phyloP scores from a whole-genome alignment of 768 basidiomycete genomes.

The Kwoniella bestiolae region DNA sequence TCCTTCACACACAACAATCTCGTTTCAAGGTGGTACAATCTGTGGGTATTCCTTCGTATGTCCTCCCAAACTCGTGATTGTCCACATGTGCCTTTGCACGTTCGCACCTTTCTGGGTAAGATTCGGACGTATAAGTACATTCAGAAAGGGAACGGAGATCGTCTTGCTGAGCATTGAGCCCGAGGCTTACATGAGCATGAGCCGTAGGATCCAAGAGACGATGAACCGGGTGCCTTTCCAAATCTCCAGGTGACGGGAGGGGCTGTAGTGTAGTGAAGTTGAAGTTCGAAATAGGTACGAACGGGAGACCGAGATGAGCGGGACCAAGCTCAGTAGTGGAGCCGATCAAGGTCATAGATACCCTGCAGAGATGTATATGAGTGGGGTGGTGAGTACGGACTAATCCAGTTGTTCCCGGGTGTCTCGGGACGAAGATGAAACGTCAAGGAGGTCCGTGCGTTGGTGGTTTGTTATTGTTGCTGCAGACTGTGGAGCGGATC shows the following conservation, averaged over 20 bases:
- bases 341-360: neutral
- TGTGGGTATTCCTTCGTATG: neutral
- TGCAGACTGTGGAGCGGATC: no score
- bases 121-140: no score
- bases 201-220: neutral
- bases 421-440: conserved; percentile 1
- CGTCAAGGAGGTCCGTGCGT: neutral
- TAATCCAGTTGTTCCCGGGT: neutral
- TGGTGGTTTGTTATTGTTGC: no score
- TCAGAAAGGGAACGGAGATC: neutral
- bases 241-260: neutral
- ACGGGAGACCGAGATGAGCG: neutral
- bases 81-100: no score
- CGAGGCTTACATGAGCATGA: no score
- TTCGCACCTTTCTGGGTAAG: neutral
- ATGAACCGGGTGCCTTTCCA: neutral
- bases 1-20: neutral
- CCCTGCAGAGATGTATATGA: neutral
- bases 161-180: neutral
- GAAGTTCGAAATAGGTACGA: neutral
- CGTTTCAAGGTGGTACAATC: neutral
- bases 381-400: neutral
- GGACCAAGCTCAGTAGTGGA: no score
- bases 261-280: neutral
- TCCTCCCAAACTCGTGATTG: neutral